A percentile compares a stretch with the other conserved stretches of the same genome.
These are phyloP conservation scores for Pythium insidiosum DNA, from an alignment of 352 stramenopile genomes.

Conservation along the genomic window DNA sequence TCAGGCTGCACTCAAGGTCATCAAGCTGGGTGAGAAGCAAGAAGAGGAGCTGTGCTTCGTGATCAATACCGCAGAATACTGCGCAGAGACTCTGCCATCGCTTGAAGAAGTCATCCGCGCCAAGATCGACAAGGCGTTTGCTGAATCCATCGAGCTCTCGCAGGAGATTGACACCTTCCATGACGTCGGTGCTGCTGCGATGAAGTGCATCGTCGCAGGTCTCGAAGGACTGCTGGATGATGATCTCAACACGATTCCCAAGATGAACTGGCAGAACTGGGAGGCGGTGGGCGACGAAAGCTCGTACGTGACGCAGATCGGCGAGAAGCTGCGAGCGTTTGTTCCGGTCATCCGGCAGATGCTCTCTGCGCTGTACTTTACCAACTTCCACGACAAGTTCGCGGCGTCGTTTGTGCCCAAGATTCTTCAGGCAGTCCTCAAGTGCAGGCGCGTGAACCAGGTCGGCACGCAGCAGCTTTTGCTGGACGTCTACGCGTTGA, in stretches of 20 bases:
- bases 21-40: conserved; percentile 82
- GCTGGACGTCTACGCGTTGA: conserved; percentile 97
- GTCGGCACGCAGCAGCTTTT: conserved; percentile 97
- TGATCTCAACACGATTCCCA: conserved; percentile 84
- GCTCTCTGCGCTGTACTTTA: conserved; percentile 92
- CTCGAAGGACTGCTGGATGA: conserved; percentile 89
- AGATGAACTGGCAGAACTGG: conserved; percentile 92
- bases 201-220: conserved; percentile 92
- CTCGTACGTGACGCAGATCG: conserved; percentile 91
- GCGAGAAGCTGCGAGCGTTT: conserved; percentile 89
- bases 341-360: conserved; percentile 88
- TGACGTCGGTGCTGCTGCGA: conserved; percentile 90
- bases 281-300: conserved; percentile 95
- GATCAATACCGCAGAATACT: conserved; percentile 99
- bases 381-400: conserved; percentile 98
- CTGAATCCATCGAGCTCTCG: conserved; percentile 90
- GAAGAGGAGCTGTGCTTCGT: conserved; percentile 96
- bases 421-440: conserved; percentile 85
- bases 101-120: conserved; percentile 94
- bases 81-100: conserved; percentile 94
- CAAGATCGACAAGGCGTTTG: conserved; percentile 93
- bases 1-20: conserved; percentile 5
- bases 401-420: conserved; percentile 87
- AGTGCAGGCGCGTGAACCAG: conserved; percentile 92
- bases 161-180: conserved; percentile 94